Evolutionary conservation across 2,329 filamentous ascomycete species (phyloP).

Genomic region (Coleophoma cylindrospora): DNA sequence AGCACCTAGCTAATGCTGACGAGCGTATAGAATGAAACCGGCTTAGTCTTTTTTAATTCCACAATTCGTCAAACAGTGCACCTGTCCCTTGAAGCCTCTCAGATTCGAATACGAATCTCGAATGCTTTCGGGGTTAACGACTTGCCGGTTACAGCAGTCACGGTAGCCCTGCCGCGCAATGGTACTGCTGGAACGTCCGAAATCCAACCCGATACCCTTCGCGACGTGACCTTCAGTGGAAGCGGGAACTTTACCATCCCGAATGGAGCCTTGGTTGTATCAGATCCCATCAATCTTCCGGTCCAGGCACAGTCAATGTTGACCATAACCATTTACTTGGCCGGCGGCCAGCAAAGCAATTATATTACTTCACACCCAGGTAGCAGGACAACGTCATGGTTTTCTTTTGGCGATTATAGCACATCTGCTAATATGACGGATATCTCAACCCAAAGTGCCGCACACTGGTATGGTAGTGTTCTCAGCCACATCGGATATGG

Average conservation of each 20-base stretch:
- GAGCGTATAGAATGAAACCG: constrained; percentile 26
- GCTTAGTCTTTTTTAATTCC: constrained; percentile 51
- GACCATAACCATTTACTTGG: constrained; percentile 53
- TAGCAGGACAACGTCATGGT: constrained; percentile 57
- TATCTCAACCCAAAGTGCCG: constrained; percentile 21
- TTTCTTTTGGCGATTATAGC: constrained; percentile 52
- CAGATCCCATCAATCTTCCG: constrained; percentile 54
- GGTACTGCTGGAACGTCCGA: constrained; percentile 46
- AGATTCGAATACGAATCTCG: constrained; percentile 57
- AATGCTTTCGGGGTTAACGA: constrained; percentile 60
- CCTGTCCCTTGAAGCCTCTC: constrained; percentile 48
- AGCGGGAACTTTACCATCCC: constrained; percentile 46
- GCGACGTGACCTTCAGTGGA: constrained; percentile 53
- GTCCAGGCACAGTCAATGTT: constrained; percentile 46
- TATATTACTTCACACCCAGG: constrained; percentile 61
- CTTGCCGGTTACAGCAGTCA: constrained; percentile 53
- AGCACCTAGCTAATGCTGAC: neutral
- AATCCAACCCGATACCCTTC: constrained; percentile 47
- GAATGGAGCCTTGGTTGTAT: constrained; percentile 51
- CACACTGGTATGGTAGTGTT: constrained; percentile 30
- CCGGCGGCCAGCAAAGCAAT: constrained; percentile 48
- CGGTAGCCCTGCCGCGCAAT: constrained; percentile 49
- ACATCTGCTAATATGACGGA: constrained; percentile 40
- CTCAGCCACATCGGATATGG: no score
- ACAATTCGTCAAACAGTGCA: constrained; percentile 64